These are phyloP conservation scores for Carex pumila DNA, from an alignment of 176 grass and related monocot species.

Conservation along the genomic window DNA sequence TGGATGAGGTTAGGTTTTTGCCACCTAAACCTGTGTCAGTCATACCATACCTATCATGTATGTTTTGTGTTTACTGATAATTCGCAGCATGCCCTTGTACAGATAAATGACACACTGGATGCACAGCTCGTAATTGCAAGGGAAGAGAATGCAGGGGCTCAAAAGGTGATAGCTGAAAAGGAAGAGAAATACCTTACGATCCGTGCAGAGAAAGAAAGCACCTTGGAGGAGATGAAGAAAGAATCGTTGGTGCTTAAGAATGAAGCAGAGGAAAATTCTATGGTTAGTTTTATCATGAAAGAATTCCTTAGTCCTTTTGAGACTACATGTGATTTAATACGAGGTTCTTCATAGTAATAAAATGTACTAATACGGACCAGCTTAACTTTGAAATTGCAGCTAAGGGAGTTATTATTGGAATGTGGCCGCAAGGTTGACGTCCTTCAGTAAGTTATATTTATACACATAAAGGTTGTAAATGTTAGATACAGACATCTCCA, in stretches of 20 bases:
- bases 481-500: not conserved
- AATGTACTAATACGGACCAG: slow-evolving; percentile 2
- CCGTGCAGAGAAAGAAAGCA: slow-evolving; percentile 30
- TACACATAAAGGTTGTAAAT: slow-evolving; percentile 1
- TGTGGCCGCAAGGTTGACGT: slow-evolving; percentile 36
- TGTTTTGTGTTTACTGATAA: not conserved
- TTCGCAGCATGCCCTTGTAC: not conserved
- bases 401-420: slow-evolving; percentile 47
- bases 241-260: slow-evolving; percentile 41
- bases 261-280: slow-evolving; percentile 41
- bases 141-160: slow-evolving; percentile 35
- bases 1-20: not conserved
- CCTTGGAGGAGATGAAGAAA: slow-evolving; percentile 32
- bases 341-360: not conserved
- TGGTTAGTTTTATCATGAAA: slow-evolving; percentile 32
- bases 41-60: not conserved
- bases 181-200: slow-evolving; percentile 19
- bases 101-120: slow-evolving; percentile 45
- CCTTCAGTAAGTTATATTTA: slow-evolving; percentile 48
- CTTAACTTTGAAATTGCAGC: slow-evolving; percentile 27
- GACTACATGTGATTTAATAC: not conserved
- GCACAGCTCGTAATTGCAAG: slow-evolving; percentile 21
- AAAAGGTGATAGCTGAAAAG: slow-evolving; percentile 33
- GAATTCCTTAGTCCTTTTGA: not conserved
- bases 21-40: not conserved